Conservation (phyloP, 1,284 basidiomycete genomes). For the Sanghuangporus sanghuang region DNA sequence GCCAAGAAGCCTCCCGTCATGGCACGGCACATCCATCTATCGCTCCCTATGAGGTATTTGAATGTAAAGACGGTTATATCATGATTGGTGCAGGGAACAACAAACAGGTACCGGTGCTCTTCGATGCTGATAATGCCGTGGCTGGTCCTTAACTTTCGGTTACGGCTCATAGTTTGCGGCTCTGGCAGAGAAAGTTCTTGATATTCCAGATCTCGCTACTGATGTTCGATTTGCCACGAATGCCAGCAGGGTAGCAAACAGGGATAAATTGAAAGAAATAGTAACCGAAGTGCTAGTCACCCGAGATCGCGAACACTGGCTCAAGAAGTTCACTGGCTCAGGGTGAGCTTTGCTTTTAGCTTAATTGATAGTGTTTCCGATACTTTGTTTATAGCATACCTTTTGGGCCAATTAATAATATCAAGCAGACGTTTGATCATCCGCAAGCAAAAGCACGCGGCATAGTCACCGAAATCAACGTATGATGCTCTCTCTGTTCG, state of each 20-base stretch:
- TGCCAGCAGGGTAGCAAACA: slow-evolving; percentile 69
- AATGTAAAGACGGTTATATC: slow-evolving; percentile 83
- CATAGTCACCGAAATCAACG: slow-evolving; percentile 58
- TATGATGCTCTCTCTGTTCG: slow-evolving; percentile 32
- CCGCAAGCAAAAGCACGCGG: slow-evolving; percentile 74
- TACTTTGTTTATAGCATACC: slow-evolving; percentile 56
- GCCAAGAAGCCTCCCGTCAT: slow-evolving; percentile 80
- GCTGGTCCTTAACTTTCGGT: slow-evolving; percentile 2
- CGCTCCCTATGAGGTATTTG: slow-evolving; percentile 90
- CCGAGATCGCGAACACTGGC: slow-evolving; percentile 66
- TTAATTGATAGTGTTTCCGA: slow-evolving; percentile 1
- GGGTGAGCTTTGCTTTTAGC: slow-evolving; percentile 46
- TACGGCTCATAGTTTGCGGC: slow-evolving; percentile 54
- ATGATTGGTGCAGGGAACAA: slow-evolving; percentile 96
- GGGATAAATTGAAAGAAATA: slow-evolving; percentile 65
- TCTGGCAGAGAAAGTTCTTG: slow-evolving; percentile 57
- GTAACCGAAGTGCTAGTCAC: slow-evolving; percentile 62
- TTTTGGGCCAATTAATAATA: slow-evolving; percentile 91
- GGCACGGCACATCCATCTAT: slow-evolving; percentile 91
- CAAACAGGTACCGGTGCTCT: slow-evolving; percentile 56
- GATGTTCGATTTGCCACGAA: slow-evolving; percentile 73
- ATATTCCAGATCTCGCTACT: slow-evolving; percentile 47
- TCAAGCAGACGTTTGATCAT: slow-evolving; percentile 86
- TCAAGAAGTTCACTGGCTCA: slow-evolving; percentile 64
- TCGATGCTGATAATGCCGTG: not conserved